Conservation (phyloP, 257 asterid species). For the Gynochthodes officinalis region DNA sequence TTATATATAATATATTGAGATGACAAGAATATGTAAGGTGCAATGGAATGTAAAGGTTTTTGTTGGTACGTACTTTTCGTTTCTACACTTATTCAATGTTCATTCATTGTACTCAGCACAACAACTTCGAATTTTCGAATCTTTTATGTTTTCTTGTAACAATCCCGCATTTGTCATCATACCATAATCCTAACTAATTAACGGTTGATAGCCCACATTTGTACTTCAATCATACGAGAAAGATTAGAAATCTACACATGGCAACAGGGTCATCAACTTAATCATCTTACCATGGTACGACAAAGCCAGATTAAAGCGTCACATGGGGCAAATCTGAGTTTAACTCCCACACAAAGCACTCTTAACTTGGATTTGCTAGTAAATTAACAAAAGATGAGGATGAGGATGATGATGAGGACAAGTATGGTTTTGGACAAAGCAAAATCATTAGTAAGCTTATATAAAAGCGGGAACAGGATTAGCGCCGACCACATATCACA, state of each 20-base stretch:
- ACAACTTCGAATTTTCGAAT: neutral
- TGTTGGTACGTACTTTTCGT: no score
- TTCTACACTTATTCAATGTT: neutral
- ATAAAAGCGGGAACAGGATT: slow-evolving; percentile 23
- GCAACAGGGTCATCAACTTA: no score
- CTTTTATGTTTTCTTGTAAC: no score
- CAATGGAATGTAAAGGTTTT: slow-evolving; percentile 12
- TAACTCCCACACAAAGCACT: no score
- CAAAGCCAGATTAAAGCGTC: no score
- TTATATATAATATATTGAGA: slow-evolving; percentile 31
- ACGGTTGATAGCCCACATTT: no score
- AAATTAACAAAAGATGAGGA: slow-evolving; percentile 9
- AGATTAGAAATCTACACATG: no score
- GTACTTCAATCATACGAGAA: no score
- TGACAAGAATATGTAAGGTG: slow-evolving; percentile 34
- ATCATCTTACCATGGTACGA: no score
- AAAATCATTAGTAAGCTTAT: neutral
- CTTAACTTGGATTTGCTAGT: neutral
- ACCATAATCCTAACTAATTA: no score
- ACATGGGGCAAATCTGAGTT: no score
- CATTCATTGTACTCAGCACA: neutral
- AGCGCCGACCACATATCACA: slow-evolving; percentile 45
- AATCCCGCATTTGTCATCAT: no score
- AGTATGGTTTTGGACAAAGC: slow-evolving; percentile 6
- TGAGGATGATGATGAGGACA: neutral